Evolutionary conservation across 2,329 filamentous ascomycete genomes (phyloP), one percentile per base, ranked within the genome.

Genomic region (Trichoderma breve): DNA sequence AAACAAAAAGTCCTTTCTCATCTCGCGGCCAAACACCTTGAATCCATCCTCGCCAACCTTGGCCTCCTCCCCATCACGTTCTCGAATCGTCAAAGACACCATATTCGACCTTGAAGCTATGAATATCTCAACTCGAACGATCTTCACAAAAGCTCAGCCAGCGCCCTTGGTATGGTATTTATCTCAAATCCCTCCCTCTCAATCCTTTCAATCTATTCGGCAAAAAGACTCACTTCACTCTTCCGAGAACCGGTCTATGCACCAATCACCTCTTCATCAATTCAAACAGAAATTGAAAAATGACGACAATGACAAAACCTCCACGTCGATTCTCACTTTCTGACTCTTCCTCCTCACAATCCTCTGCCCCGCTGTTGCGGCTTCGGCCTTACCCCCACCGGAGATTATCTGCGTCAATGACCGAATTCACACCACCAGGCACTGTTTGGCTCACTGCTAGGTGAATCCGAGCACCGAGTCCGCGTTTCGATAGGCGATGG

Each of bases 1-100:
- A 58, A 70, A 70, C 28, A 34, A 34, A 43, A 71, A 71, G 34
- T 71, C 68, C 60, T 60, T 64, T 14, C 65, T 71, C 62, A 71
- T 47, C 14, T 58, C 30, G 9, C 61, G 61, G 8, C 69, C 69
- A 66, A 71, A 66, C 15, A 53, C 53, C 21, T 66, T 71, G 62
- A 66, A 70, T 1, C 67, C 67, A 26, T 53, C 57, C 28, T 53
- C 57, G 3, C 36, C 55, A 34, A 24, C 39, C 14, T 32, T 21
- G 7, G 58, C 67, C 58, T 70, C 57, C 30, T 24, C 53, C 28
- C n/a, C 26, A 6, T 60, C 15, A 21, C 28, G 55, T 24, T 70
- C 28, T 9, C 21, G 67, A 51, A 70, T 21, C 15, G 67, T 34
- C 57, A 70, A 36, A 36, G 57, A 62, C 18, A 21, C 67, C 67